phyloP scores from a whole-genome alignment of 345 rosid species.

The Linum tenue region DNA sequence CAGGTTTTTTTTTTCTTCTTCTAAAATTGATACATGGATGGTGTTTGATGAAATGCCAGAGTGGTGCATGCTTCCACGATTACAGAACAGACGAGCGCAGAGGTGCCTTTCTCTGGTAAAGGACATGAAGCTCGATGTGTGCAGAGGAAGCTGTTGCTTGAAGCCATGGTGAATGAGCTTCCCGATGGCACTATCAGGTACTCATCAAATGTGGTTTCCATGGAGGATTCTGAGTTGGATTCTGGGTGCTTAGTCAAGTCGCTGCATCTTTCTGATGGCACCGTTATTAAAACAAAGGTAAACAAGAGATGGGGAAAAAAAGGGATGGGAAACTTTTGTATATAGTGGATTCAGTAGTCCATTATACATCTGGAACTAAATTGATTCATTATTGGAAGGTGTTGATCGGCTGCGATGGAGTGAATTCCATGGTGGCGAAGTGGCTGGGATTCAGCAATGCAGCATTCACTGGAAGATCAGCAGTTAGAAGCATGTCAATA shows the following conservation, averaged over 20 bases:
- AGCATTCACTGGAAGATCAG: conserved; percentile 1
- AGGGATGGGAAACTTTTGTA: neutral
- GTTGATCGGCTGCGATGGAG: neutral
- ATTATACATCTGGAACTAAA: no score
- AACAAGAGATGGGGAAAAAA: no score
- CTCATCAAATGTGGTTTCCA: conserved; percentile 5
- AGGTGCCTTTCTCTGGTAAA: neutral
- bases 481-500: neutral
- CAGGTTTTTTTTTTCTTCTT: no score
- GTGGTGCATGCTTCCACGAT: neutral
- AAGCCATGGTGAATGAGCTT: conserved; percentile 1
- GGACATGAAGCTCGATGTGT: neutral
- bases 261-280: conserved; percentile 1
- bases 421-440: neutral
- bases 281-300: neutral
- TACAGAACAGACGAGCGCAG: neutral
- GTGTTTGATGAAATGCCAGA: neutral
- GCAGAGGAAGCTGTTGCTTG: conserved; percentile 1
- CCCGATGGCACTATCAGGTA: conserved; percentile 3
- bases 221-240: neutral
- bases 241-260: neutral
- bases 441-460: neutral
- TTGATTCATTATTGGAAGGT: neutral
- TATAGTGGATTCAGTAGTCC: no score
- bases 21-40: neutral